Percentiles rank a stretch among this genome's conserved stretches.
phyloP scores from a whole-genome alignment of 2,329 filamentous ascomycete genomes.

The Lasiodiplodia citricola region DNA sequence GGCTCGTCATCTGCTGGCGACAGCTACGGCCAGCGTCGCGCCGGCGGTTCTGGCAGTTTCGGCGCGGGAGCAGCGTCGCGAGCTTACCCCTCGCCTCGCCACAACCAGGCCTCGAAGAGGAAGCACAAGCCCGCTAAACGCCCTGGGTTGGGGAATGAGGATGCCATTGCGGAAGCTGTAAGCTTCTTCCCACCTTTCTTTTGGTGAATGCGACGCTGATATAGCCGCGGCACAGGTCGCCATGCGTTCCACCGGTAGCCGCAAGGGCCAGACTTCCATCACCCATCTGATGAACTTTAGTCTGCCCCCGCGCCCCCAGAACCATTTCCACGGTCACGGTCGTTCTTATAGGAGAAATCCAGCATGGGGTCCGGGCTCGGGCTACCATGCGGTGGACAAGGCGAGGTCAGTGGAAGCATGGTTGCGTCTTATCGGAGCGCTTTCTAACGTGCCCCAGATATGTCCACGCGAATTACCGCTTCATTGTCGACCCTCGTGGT shows the following conservation, averaged over 20 bases:
- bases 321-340: constrained; percentile 56
- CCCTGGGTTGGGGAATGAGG: constrained; percentile 78
- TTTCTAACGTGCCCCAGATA: constrained; percentile 58
- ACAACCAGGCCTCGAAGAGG: constrained; percentile 75
- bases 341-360: constrained; percentile 67
- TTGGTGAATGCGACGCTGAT: neutral
- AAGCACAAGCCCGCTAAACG: constrained; percentile 84
- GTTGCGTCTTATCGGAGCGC: neutral
- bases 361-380: constrained; percentile 84
- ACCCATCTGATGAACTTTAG: constrained; percentile 95
- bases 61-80: constrained; percentile 46
- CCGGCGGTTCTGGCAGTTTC: constrained; percentile 45
- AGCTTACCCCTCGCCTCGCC: constrained; percentile 64
- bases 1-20: constrained; percentile 50
- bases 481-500: constrained; percentile 84
- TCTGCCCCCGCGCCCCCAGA: constrained; percentile 73
- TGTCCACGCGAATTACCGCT: constrained; percentile 96
- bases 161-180: constrained; percentile 82
- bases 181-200: constrained; percentile 41
- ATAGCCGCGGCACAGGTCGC: constrained; percentile 53
- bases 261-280: constrained; percentile 94
- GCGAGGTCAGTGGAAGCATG: constrained; percentile 64
- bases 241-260: constrained; percentile 69
- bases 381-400: constrained; percentile 90
- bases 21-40: constrained; percentile 51